Conservation (phyloP, 2,329 filamentous ascomycete genomes). For the Aspergillus chevalieri region DNA sequence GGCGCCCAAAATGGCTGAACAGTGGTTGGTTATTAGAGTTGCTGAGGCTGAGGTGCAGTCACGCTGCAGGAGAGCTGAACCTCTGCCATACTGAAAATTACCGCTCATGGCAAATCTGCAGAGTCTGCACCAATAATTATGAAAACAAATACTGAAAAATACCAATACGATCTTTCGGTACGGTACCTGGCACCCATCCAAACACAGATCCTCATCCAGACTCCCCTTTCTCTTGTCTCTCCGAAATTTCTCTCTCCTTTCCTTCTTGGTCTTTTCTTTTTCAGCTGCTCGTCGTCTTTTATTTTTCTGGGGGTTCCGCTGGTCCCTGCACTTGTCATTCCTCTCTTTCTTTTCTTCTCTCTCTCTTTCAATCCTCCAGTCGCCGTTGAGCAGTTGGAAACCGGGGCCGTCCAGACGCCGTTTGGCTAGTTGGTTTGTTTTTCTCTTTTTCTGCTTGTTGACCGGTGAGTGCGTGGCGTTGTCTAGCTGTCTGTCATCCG, state of each 20-base stretch:
- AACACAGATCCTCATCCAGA: not conserved
- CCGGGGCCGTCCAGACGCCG: not conserved
- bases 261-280: slow-evolving; percentile 5
- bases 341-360: not conserved
- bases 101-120: not conserved
- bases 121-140: not conserved
- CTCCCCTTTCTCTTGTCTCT: slow-evolving; percentile 6
- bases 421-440: slow-evolving; percentile 3
- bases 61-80: not conserved
- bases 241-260: slow-evolving; percentile 3
- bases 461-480: not conserved
- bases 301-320: slow-evolving; percentile 3
- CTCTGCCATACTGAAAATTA: not conserved
- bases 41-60: not conserved
- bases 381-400: not conserved
- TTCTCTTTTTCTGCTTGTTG: slow-evolving; percentile 5
- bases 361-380: not conserved
- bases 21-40: not conserved
- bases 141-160: not conserved
- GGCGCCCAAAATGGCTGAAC: not conserved
- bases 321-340: slow-evolving; percentile 3
- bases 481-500: not conserved
- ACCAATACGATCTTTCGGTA: not conserved
- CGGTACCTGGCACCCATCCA: not conserved
- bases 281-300: slow-evolving; percentile 11